Evolutionary conservation across 768 basidiomycete species (phyloP).

Genomic region (Chalciporus piperatus): DNA sequence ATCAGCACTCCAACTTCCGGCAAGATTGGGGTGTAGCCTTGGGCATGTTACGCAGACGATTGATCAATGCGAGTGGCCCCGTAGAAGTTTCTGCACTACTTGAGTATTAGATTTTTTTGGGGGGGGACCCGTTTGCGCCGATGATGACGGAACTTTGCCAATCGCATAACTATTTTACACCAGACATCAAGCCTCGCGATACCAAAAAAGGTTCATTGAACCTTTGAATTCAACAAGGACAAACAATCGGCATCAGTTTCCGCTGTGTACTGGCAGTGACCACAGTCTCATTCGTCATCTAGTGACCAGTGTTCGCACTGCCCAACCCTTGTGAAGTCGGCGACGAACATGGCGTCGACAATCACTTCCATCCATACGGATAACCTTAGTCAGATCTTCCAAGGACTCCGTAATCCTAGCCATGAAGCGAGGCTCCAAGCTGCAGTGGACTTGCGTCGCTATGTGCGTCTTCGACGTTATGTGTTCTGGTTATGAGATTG

Average conservation of each 20-base stretch:
- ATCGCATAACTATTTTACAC: no score
- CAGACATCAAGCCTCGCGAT: no score
- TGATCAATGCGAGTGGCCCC: no score
- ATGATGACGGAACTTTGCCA: no score
- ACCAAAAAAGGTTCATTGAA: slow-evolving; percentile 8
- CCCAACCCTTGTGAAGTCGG: slow-evolving; percentile 5
- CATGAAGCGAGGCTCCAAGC: slow-evolving; percentile 64
- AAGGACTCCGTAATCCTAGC: slow-evolving; percentile 59
- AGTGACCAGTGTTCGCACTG: background rate
- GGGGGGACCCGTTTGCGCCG: no score
- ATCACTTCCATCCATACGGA: slow-evolving; percentile 57
- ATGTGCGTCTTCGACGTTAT: slow-evolving; percentile 46
- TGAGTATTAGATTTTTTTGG: no score
- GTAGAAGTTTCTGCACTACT: no score
- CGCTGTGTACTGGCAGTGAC: background rate
- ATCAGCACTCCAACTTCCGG: no score
- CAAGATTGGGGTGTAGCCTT: no score
- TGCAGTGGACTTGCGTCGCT: slow-evolving; percentile 70
- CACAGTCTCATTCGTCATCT: slow-evolving; percentile 9
- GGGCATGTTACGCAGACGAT: no score
- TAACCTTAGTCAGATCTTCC: slow-evolving; percentile 64
- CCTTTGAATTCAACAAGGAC: slow-evolving; percentile 28
- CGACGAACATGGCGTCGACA: slow-evolving; percentile 57
- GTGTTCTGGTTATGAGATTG: slow-evolving; percentile 8
- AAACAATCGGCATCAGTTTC: slow-evolving; percentile 25